phyloP scores from a whole-genome alignment of 495 filamentous ascomycete species.

The Penicillium tannophilum region DNA sequence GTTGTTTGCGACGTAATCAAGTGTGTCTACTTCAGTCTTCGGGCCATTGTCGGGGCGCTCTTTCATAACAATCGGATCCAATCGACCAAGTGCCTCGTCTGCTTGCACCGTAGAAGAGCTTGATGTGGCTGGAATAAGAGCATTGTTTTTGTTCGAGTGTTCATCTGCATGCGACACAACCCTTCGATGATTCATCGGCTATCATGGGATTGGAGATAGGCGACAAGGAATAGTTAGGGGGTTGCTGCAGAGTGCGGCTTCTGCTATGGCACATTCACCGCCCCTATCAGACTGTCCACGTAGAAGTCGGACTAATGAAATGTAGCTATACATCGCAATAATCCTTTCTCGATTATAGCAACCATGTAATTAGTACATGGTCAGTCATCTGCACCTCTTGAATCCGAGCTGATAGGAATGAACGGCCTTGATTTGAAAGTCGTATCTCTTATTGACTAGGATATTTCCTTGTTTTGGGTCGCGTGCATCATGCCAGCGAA shows the following conservation, averaged over 20 bases:
- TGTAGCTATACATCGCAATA: no score
- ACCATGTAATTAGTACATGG: no score
- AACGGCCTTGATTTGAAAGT: no score
- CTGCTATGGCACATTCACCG: background rate
- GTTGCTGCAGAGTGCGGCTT: background rate
- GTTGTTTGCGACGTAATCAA: background rate
- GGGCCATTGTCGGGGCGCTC: background rate
- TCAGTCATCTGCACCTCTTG: no score
- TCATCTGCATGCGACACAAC: background rate
- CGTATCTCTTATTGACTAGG: background rate
- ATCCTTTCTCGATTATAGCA: no score
- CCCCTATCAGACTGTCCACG: background rate
- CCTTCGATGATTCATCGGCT: background rate
- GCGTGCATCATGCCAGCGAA: background rate
- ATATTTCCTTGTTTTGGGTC: background rate
- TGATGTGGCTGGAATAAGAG: background rate
- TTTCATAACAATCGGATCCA: background rate
- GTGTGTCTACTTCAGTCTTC: background rate
- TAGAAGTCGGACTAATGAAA: no score
- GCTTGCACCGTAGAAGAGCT: background rate
- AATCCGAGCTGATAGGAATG: no score
- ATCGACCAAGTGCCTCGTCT: background rate
- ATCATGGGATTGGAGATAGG: background rate
- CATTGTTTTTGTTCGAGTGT: background rate
- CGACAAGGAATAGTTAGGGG: no score